Evolutionary conservation across 192 early-diverging fungal species (phyloP), one percentile per base, ranked within the genome.

Genomic region (Backusella tuberculispora): DNA sequence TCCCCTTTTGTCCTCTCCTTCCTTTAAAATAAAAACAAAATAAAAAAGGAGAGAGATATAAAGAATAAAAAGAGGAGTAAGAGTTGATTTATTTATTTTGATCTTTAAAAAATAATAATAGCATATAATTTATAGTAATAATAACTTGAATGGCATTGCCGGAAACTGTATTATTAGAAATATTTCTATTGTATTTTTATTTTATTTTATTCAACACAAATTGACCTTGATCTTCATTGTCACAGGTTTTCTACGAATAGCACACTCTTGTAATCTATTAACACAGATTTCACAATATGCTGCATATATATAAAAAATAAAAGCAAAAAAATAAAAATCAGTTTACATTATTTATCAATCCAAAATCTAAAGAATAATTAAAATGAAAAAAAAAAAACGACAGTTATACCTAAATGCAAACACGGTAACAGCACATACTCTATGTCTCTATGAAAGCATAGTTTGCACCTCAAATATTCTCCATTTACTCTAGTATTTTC

Each of bases 391-490:
- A 42, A 21, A n/a, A 21, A 19, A 12, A 4, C 24, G 5, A n/a
- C n/a, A n/a, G n/a, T n/a, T 50, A n/a, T 74, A 74, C 73, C 63
- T 15, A 81, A 40, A 40, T 87, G 85, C 24, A 65, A 74, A 29
- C 85, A 87, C 7, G 83, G 83, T 4, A 80, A 15, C 24, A 83
- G 64, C 3, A 78, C 81, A 69, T 81, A 77, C 14, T 79, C 78
- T 7, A 82, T 80, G 6, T 45, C 34, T 4, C 71, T 50, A 19
- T 81, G 69, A 63, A 68, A 87, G 68, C 85, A 87, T 1, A 87
- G 70, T 53, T 78, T 56, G 63, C 85, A 87, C 44, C 81, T 83
- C n/a, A 71, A n/a, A 44, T 74, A 53, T 5, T 69, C 41, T 26
- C 76, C 69, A 7, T 46, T 56, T 1, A n/a, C n/a, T 15, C 40